Evolutionary conservation across 345 rosid species (phyloP), one percentile per base, ranked within the genome.

Genomic region (Arabis alpina): DNA sequence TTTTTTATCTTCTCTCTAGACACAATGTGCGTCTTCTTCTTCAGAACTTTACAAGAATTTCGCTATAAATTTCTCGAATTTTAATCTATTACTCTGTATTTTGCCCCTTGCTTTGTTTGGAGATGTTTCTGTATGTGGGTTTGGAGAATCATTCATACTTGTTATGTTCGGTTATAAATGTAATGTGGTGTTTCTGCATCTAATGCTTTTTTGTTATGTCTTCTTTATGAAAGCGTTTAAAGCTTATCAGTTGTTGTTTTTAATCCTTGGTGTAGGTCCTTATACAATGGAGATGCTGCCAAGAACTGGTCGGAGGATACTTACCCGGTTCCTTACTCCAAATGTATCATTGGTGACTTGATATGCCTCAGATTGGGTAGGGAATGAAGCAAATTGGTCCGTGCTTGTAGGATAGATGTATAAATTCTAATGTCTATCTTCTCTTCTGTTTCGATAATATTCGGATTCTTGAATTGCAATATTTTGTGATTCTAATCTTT

Each of bases 301-400:
- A 73, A 28, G 60, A 64, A 40, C 37, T 40, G 52, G 28, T 57
- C 28, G 60, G 60, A 56, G 23, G 57, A 73, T 47, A 62, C 13
- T 36, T 3, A 16, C 45, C 2, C 48, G 67, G 67, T 54, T 62
- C 15, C 54, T 62, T 43, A 36, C 44, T 43, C 12, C 51, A 15
- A 15, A 25, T 63, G 45, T 36, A 24, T 44, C 39, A 52, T 25
- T 7, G 8, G 65, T 73, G 71, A 49, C 45, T 64, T 64, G 71
- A 56, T 48, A 1, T 56, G 71, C 53, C 45, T 73, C 10, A 37
- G 15, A 45, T n/a, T 27, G 54, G 59, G 12, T 40, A 49, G 59
- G 76, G 77, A 73, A 73, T 73, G 77, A 73, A 73, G 77, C 77
- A 56, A 19, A 58, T 34, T 73, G 71, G 77, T 73, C 77, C 77